Evolutionary conservation across 2,329 filamentous ascomycete genomes (phyloP).

Genomic region (Penicillium aurantiogriseum): DNA sequence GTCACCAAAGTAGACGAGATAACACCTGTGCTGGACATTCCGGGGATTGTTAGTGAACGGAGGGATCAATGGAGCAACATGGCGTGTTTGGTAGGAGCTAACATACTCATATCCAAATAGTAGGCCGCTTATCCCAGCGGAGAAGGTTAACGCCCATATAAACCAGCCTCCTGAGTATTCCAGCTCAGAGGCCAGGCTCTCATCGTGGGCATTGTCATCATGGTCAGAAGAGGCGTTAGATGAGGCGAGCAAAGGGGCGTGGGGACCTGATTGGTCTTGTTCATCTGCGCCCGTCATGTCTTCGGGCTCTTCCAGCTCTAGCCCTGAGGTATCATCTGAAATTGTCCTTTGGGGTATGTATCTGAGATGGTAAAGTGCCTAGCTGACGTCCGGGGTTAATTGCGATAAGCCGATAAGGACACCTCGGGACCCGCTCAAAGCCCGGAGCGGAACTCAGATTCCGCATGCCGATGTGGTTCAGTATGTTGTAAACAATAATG

Average conservation of each 20-base stretch:
- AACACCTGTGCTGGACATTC: slow-evolving; percentile 53
- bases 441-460: slow-evolving; percentile 9
- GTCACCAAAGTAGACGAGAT: slow-evolving; percentile 61
- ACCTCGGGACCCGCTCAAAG: slow-evolving; percentile 7
- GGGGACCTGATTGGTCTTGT: slow-evolving; percentile 21
- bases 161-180: slow-evolving; percentile 42
- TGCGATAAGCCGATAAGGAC: slow-evolving; percentile 14
- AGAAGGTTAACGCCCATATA: slow-evolving; percentile 57
- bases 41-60: slow-evolving; percentile 14
- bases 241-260: slow-evolving; percentile 34
- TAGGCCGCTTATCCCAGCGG: slow-evolving; percentile 58
- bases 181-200: slow-evolving; percentile 11
- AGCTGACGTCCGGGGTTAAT: slow-evolving; percentile 12
- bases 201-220: slow-evolving; percentile 10
- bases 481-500: not conserved
- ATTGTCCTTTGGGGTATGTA: slow-evolving; percentile 1
- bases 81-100: not conserved
- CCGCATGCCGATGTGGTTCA: not conserved
- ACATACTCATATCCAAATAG: slow-evolving; percentile 62
- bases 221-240: slow-evolving; percentile 13
- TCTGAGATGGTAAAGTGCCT: not conserved
- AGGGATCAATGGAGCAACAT: not conserved
- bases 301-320: slow-evolving; percentile 11
- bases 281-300: slow-evolving; percentile 30
- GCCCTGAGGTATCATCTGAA: slow-evolving; percentile 8